Evolutionary conservation across 1,139 yeast genomes (phyloP).

Genomic region (Blastobotrys indianensis): DNA sequence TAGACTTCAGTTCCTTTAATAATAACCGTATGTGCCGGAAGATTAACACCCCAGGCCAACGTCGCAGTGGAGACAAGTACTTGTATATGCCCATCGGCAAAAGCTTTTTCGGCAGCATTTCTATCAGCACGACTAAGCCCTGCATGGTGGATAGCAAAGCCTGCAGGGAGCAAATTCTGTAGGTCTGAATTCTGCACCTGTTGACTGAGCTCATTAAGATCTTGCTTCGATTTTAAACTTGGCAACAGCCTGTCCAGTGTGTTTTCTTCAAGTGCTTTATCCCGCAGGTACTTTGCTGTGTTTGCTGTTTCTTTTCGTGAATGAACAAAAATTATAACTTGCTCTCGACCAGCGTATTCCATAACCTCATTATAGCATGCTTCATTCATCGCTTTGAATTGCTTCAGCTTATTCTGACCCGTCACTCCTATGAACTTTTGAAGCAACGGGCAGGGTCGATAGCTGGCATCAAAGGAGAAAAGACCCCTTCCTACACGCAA

Average conservation of each 20-base stretch:
- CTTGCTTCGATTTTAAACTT: constrained; percentile 53
- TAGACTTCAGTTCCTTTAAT: constrained; percentile 94
- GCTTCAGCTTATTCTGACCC: constrained; percentile 76
- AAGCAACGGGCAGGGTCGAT: constrained; percentile 87
- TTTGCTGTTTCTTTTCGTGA: constrained; percentile 87
- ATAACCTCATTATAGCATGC: constrained; percentile 80
- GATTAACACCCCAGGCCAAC: constrained; percentile 96
- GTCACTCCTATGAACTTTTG: constrained; percentile 87
- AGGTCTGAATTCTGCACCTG: constrained; percentile 50
- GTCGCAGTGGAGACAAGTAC: constrained; percentile 92
- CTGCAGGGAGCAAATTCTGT: constrained; percentile 56
- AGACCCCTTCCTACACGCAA: constrained; percentile 62
- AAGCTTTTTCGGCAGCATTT: constrained; percentile 72
- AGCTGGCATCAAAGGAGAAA: constrained; percentile 76
- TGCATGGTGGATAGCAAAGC: constrained; percentile 94
- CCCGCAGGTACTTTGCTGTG: constrained; percentile 71
- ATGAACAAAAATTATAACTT: constrained; percentile 85
- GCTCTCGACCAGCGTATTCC: constrained; percentile 64
- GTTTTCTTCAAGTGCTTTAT: constrained; percentile 54
- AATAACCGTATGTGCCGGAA: constrained; percentile 94
- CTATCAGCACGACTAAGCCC: constrained; percentile 75
- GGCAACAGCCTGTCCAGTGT: constrained; percentile 44
- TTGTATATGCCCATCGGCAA: constrained; percentile 78
- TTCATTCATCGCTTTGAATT: constrained; percentile 78
- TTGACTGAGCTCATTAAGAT: constrained; percentile 59